These are phyloP conservation scores for Ochromonadaceae sp. DNA, from an alignment of 352 stramenopile species.

Conservation along the genomic window DNA sequence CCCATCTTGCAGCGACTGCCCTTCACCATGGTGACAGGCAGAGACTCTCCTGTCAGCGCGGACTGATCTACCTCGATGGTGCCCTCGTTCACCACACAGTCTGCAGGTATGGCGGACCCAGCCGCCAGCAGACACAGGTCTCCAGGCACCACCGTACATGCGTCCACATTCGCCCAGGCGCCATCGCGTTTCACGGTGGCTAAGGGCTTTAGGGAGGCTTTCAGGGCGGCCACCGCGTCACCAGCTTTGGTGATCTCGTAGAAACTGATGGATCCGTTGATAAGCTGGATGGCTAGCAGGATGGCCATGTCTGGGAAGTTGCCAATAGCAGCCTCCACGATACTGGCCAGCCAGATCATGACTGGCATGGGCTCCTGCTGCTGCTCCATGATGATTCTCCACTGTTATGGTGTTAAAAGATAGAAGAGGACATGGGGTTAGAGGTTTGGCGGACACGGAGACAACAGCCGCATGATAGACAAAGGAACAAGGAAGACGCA, in stretches of 20 bases:
- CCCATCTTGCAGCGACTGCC: conserved; percentile 58
- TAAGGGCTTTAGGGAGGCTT: conserved; percentile 58
- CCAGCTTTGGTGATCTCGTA: conserved; percentile 48
- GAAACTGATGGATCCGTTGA: conserved; percentile 35
- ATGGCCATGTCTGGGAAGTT: conserved; percentile 37
- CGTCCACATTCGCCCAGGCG: conserved; percentile 17
- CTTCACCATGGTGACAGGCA: conserved; percentile 66
- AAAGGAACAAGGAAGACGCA: conserved; percentile 8
- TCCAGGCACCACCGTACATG: conserved; percentile 63
- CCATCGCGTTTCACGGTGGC: conserved; percentile 66
- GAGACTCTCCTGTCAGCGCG: conserved; percentile 78
- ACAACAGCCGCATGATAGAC: background rate
- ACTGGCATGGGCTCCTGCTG: conserved; percentile 63
- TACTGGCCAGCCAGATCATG: conserved; percentile 73
- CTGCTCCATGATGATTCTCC: conserved; percentile 38
- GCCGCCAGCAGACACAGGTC: conserved; percentile 67
- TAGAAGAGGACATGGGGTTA: background rate
- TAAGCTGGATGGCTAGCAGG: conserved; percentile 32
- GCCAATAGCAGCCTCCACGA: conserved; percentile 42
- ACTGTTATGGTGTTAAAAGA: conserved; percentile 18
- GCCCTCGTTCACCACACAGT: conserved; percentile 57
- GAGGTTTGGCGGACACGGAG: too few relatives aligned
- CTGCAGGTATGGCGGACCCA: conserved; percentile 70
- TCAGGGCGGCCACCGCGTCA: conserved; percentile 62
- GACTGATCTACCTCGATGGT: conserved; percentile 69